These are phyloP conservation scores for Bertia moriformis DNA, from an alignment of 2,329 filamentous ascomycete species.

Conservation along the genomic window DNA sequence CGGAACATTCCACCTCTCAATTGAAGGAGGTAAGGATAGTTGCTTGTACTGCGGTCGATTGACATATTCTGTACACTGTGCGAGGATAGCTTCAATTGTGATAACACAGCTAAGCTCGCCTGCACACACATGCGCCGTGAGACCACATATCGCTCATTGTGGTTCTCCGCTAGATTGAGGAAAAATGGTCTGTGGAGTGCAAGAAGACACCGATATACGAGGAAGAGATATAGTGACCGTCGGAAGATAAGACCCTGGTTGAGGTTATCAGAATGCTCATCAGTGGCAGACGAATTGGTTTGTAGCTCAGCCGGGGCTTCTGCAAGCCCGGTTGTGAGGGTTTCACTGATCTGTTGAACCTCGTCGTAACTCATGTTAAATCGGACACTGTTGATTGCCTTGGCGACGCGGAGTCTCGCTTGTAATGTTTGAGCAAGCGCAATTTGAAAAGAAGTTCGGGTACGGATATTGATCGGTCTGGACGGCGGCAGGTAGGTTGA, in stretches of 20 bases:
- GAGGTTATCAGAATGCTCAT: too few relatives aligned
- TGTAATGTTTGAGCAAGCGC: not conserved
- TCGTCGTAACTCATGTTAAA: slow-evolving; percentile 16
- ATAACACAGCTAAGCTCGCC: slow-evolving; percentile 8
- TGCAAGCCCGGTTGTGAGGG: slow-evolving; percentile 9
- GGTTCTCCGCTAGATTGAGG: too few relatives aligned
- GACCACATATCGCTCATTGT: too few relatives aligned
- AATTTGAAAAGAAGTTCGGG: not conserved
- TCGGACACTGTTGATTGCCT: slow-evolving; percentile 12
- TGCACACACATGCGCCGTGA: slow-evolving; percentile 6
- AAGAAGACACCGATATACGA: not conserved
- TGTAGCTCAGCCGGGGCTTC: not conserved
- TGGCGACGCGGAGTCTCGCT: slow-evolving; percentile 10
- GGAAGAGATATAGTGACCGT: not conserved
- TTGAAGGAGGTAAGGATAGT: not conserved
- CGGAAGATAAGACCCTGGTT: too few relatives aligned
- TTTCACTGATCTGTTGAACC: slow-evolving; percentile 13
- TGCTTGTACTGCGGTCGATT: too few relatives aligned
- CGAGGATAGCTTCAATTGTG: slow-evolving; percentile 6
- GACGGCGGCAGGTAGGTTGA: not conserved
- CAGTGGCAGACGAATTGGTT: not conserved
- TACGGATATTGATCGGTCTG: too few relatives aligned
- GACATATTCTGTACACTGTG: too few relatives aligned
- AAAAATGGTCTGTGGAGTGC: slow-evolving; percentile 10
- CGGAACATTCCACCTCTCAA: not conserved